Evolutionary conservation across 192 early-diverging fungal genomes (phyloP), one percentile per base, ranked within the genome.

Genomic region (Chytriomyces sp.): DNA sequence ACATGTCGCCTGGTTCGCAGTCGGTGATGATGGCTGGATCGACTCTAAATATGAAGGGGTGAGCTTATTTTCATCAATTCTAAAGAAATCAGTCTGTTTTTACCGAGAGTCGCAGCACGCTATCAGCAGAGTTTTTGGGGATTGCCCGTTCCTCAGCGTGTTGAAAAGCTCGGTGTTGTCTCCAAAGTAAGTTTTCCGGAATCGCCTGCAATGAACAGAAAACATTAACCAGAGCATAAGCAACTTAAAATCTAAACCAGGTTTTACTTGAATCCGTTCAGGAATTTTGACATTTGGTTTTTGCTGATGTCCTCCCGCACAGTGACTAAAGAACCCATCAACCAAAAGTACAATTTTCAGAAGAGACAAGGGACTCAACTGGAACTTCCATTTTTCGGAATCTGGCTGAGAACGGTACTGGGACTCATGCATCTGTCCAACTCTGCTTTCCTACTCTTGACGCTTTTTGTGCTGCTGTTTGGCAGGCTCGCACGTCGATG

Each of bases 1-100:
- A 86, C 23, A 86, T 23, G 64, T 86, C 85, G 6, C 84, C 85
- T 3, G 85, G 85, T 49, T 86, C 85, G 63, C 85, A 86, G 74
- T 86, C 85, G 7, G 85, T 86, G 63, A 86, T 82, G 64, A 86
- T 83, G 7, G 85, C 85, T 13, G 85, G 85, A 63, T 86, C 85
- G 61, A 83, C 83, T 61, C 82, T 75, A 53, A 28, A 45, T 69
- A n/a, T 57, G 53, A 61, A 75, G 20, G 20, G 18, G 16, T 45
- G 10, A 43, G 16, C 20, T 57, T 0, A 57, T 20, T 13, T 57
- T 13, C 53, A n/a, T 1, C 2, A 20, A n/a, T 1, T 5, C 53
- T n/a, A 57, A 57, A 20, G 13, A 2, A 57, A 57, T 3, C 13
- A 57, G 1, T n/a, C 16, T 28, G 35, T 35, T 35, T 35, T 45